Base-by-base conservation (phyloP, 495 filamentous ascomycete species). In the Podospora didyma region DNA sequence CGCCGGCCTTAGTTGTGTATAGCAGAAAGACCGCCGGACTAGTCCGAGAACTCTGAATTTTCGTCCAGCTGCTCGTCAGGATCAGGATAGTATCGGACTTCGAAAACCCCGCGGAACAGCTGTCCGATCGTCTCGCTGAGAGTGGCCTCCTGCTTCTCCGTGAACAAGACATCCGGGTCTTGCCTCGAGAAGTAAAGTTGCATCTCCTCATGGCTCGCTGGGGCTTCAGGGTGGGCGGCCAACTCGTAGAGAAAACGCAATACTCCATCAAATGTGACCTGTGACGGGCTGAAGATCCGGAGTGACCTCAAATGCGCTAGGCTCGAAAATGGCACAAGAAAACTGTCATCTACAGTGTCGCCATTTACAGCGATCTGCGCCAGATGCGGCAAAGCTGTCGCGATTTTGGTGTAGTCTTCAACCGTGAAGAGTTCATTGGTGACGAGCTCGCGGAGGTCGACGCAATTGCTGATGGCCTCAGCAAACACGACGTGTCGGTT, bases 301-400 rank as follows among this genome's bases (percentile, higher is more conserved):
- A 87, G 71, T 5, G 60, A 62, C 28, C 70, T 73, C 23, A 87
- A 69, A n/a, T 67, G 61, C 4, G 64, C 57, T 23, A 70, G 51
- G 2, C 73, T 61, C 37, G 66, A 54, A 9, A 80, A 48, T 24
- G 80, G 71, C 3, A 63, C 62, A 11, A 70, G 62, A 67, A 82
- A 82, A 11, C 79, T 67, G 41, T 69, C 71, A 57, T 86, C 79
- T 0, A 78, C 73, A 26, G 84, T 71, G 11, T 75, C 77, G 41
- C 80, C 81, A 34, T 83, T 81, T 51, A 79, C 76, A 22, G 78
- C 73, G 35, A 88, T 73, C 4, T 79, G 69, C 59, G 86, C 82
- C 16, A 90, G 70, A 3, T 68, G 60, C 0, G 72, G 69, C 26
- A 87, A 69, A 14, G 66, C 51, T 2, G 54, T 17, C 52, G 60